Conservation (phyloP, 1,284 basidiomycete genomes). For the Pseudozyma hubeiensis region DNA sequence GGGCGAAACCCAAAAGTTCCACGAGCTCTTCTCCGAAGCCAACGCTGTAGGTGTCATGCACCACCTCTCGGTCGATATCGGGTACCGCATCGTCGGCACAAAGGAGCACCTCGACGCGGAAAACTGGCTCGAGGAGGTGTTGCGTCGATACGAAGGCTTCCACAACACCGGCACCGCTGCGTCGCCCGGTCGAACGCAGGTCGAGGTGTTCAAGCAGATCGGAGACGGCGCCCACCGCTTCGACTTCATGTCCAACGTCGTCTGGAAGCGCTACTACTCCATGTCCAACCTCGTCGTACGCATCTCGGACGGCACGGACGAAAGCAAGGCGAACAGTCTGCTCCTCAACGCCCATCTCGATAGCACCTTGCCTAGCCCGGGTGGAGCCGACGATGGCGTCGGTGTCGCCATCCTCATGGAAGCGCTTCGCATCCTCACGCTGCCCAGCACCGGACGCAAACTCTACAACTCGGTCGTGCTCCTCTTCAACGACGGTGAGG, state of each 20-base stretch:
- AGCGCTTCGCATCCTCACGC: conserved; percentile 74
- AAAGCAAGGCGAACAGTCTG: conserved; percentile 73
- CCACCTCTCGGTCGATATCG: conserved; percentile 77
- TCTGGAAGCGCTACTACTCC: conserved; percentile 90
- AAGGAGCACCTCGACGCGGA: conserved; percentile 87
- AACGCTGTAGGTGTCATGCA: conserved; percentile 62
- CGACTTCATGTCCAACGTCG: conserved; percentile 71
- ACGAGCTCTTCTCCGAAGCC: conserved; percentile 59
- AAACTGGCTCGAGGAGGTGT: conserved; percentile 80
- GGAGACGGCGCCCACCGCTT: conserved; percentile 66
- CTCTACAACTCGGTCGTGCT: conserved; percentile 87
- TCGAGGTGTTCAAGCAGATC: conserved; percentile 67
- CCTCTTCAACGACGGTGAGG: conserved; percentile 94
- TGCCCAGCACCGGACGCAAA: conserved; percentile 78
- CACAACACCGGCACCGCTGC: conserved; percentile 54
- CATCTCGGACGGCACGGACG: conserved; percentile 81
- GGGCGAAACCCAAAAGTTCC: conserved; percentile 24
- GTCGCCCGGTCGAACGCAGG: conserved; percentile 51
- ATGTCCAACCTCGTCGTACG: conserved; percentile 90
- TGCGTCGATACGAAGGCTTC: conserved; percentile 72
- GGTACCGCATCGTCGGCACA: conserved; percentile 92
- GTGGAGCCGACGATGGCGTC: conserved; percentile 76
- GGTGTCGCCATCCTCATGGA: conserved; percentile 93
- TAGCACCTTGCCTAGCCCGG: conserved; percentile 72
- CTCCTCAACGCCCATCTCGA: conserved; percentile 89